These are phyloP conservation scores for Fraxinus cuspidata DNA, from an alignment of 257 asterid species.

Conservation along the genomic window DNA sequence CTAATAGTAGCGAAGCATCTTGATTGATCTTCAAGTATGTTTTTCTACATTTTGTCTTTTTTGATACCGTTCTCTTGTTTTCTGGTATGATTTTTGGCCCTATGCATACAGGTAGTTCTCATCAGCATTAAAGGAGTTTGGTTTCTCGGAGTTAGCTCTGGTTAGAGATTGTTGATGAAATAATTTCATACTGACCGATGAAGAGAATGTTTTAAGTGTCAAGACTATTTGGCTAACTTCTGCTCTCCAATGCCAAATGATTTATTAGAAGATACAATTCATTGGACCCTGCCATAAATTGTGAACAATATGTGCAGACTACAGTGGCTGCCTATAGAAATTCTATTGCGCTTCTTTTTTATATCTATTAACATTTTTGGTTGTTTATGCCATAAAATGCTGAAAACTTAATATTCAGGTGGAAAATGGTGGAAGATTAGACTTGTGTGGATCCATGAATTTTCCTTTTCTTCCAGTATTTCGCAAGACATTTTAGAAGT, in stretches of 20 bases:
- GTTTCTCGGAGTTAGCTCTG: neutral
- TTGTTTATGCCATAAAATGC: neutral
- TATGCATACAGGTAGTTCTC: too few species aligned
- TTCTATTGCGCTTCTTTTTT: neutral
- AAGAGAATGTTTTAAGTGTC: too few species aligned
- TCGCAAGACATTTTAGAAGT: neutral
- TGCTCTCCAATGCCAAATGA: neutral
- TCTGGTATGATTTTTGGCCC: too few species aligned
- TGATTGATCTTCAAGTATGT: too few species aligned
- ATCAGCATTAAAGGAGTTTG: too few species aligned
- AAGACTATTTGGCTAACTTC: neutral
- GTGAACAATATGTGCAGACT: too few species aligned
- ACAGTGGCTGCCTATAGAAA: neutral
- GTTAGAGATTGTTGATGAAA: neutral
- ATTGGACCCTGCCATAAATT: neutral
- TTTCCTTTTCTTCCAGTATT: neutral
- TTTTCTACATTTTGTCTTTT: too few species aligned
- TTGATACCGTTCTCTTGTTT: too few species aligned
- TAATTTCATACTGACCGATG: neutral
- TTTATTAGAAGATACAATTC: neutral
- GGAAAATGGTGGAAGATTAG: neutral
- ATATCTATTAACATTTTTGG: too few species aligned
- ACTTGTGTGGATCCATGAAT: neutral
- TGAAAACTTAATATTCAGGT: neutral
- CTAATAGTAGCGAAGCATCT: too few species aligned